Base-by-base conservation (phyloP, 768 basidiomycete genomes). In the Cystobasidiopsis lactophilus region DNA sequence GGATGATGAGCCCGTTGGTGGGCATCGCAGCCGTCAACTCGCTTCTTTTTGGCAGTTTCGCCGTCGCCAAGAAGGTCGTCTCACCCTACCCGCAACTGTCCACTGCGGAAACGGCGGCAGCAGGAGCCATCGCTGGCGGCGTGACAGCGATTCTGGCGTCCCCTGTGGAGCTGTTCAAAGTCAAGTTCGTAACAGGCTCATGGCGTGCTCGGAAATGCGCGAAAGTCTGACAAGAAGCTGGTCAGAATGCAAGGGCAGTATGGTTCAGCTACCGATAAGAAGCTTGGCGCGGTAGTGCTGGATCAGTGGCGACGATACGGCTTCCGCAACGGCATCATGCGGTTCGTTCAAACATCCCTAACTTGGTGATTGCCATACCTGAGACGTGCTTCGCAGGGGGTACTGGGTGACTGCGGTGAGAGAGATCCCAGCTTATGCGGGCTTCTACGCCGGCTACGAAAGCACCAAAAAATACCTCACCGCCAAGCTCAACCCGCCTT, bases 151-250 rank as follows among this genome's bases (percentile, higher is more conserved):
- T 96, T 9, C 73, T 96, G 2, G 91, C 91, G 1, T 83, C 82
- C 66, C 93, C 93, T 50, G 86, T 71, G 48, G 93, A 98, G 68
- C 85, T 96, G 82, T 95, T 95, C 71, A 96, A 98, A 68, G 85
- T 95, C 27, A 47, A 75, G 84, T 18, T 93, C 93, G 91, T 89
- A 93, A 67, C 88, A 82, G 44, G 11, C 23, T 29, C 5, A 10
- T 5, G 0, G 18, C 14, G 4, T 37, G 57, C 21, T 39, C 40
- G 1, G 18, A 5, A 2, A 16, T 16, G 24, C 21, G 19, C 5
- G 16, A 35, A 39, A 16, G 26, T 47, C 55, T 37, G 10, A 47
- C 51, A 51, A n/a, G n/a, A n/a, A n/a, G n/a, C n/a, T n/a, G n/a
- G n/a, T n/a, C 37, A 41, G 54, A 16, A 43, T 56, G 50, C 57